Conservation (phyloP, 345 rosid species). For the Syzygium aromaticum region DNA sequence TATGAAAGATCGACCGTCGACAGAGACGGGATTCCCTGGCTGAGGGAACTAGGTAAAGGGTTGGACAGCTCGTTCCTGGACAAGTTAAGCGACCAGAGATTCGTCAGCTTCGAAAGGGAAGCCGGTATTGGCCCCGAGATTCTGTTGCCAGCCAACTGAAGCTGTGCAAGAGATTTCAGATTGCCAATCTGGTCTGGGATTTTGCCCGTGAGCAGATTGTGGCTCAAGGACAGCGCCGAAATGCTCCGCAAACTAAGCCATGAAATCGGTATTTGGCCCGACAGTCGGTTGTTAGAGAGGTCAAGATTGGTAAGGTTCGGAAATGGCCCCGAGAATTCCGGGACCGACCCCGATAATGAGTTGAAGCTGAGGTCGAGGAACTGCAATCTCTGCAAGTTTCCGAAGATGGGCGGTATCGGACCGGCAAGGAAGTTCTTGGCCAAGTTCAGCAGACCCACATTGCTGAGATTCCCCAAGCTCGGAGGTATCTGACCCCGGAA, state of each 20-base stretch:
- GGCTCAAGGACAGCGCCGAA: slow-evolving; percentile 47
- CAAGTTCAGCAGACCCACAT: slow-evolving; percentile 30
- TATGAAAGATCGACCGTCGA: slow-evolving; percentile 73
- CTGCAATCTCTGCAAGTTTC: slow-evolving; percentile 38
- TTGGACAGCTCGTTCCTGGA: slow-evolving; percentile 67
- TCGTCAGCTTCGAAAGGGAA: slow-evolving; percentile 52
- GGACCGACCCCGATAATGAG: slow-evolving; percentile 52
- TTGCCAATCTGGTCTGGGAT: slow-evolving; percentile 58
- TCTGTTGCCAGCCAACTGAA: slow-evolving; percentile 53
- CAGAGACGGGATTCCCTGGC: slow-evolving; percentile 57
- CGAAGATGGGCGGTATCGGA: slow-evolving; percentile 53
- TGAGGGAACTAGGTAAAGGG: slow-evolving; percentile 48
- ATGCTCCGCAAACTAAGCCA: slow-evolving; percentile 42
- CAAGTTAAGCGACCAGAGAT: slow-evolving; percentile 83
- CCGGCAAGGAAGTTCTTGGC: slow-evolving; percentile 61
- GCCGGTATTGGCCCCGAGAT: slow-evolving; percentile 61
- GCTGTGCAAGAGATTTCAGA: slow-evolving; percentile 59
- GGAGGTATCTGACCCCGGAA: slow-evolving; percentile 64
- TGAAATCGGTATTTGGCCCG: slow-evolving; percentile 58
- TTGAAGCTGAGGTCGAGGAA: slow-evolving; percentile 77
- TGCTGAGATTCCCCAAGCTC: slow-evolving; percentile 44
- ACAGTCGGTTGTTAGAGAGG: slow-evolving; percentile 58
- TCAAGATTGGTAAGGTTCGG: slow-evolving; percentile 43
- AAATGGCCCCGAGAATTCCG: slow-evolving; percentile 41
- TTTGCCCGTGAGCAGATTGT: slow-evolving; percentile 52